phyloP scores from a whole-genome alignment of 1,139 yeast genomes.

The Suhomyces maxii region DNA sequence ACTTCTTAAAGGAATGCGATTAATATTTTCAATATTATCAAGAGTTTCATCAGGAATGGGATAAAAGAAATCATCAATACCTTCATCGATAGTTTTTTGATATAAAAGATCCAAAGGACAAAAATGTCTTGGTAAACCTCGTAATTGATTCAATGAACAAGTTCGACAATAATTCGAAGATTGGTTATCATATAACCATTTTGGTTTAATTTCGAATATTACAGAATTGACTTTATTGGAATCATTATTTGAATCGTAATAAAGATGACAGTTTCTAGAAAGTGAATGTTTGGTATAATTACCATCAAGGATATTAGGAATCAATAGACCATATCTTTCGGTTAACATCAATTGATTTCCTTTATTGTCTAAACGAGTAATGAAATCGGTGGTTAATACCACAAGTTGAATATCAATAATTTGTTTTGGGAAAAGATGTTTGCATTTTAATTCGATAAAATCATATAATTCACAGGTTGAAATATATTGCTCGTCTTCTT shows the following conservation, averaged over 20 bases:
- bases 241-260: slow-evolving; percentile 15
- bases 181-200: slow-evolving; percentile 47
- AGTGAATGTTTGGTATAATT: slow-evolving; percentile 26
- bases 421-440: slow-evolving; percentile 39
- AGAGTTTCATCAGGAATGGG: slow-evolving; percentile 26
- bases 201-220: slow-evolving; percentile 47
- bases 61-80: slow-evolving; percentile 35
- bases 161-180: slow-evolving; percentile 44
- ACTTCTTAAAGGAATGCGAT: slow-evolving; percentile 31
- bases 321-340: slow-evolving; percentile 43
- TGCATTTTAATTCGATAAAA: slow-evolving; percentile 44
- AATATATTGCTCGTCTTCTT: slow-evolving; percentile 41
- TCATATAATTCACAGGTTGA: slow-evolving; percentile 46
- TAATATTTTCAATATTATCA: slow-evolving; percentile 16
- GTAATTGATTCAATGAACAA: slow-evolving; percentile 42
- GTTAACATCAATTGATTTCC: slow-evolving; percentile 34
- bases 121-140: slow-evolving; percentile 36
- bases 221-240: slow-evolving; percentile 25
- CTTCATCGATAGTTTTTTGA: slow-evolving; percentile 32
- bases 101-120: slow-evolving; percentile 46
- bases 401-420: slow-evolving; percentile 43
- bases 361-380: slow-evolving; percentile 27
- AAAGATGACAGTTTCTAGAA: slow-evolving; percentile 41
- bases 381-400: slow-evolving; percentile 37
- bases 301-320: slow-evolving; percentile 44